These are phyloP conservation scores for Elaeis guineensis DNA, from an alignment of 176 grass and related monocot genomes.

Conservation along the genomic window DNA sequence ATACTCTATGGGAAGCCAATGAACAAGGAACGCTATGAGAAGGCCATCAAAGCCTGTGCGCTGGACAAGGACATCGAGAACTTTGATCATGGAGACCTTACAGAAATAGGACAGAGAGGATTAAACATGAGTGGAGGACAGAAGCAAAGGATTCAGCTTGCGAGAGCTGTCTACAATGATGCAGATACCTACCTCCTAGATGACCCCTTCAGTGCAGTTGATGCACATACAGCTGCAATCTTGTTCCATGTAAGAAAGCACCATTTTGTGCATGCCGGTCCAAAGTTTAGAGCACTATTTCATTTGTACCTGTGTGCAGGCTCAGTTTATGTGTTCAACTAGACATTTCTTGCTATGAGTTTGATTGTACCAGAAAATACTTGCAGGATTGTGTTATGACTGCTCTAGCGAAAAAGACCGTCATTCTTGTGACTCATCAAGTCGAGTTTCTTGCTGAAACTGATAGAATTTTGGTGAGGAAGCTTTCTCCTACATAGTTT, in stretches of 20 bases:
- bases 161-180: conserved; percentile 80
- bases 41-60: conserved; percentile 55
- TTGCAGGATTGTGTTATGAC: conserved; percentile 89
- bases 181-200: conserved; percentile 81
- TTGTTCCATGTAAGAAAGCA: conserved; percentile 74
- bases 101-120: conserved; percentile 91
- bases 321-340: too few relatives aligned
- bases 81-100: conserved; percentile 72
- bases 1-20: conserved; percentile 81
- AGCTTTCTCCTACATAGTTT: not conserved
- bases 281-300: too few relatives aligned
- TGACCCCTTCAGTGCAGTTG: conserved; percentile 87
- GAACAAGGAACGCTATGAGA: conserved; percentile 51
- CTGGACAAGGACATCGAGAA: conserved; percentile 81
- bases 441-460: conserved; percentile 75
- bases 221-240: conserved; percentile 72
- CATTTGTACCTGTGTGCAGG: not conserved
- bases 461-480: conserved; percentile 59
- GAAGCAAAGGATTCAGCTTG: conserved; percentile 96
- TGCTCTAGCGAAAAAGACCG: conserved; percentile 76
- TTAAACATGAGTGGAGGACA: conserved; percentile 98
- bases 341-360: too few relatives aligned
- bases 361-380: conserved; percentile 3
- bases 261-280: too few relatives aligned
- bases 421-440: conserved; percentile 91